Base-by-base conservation (phyloP, 257 asterid genomes). In the Penstemon newberryi region DNA sequence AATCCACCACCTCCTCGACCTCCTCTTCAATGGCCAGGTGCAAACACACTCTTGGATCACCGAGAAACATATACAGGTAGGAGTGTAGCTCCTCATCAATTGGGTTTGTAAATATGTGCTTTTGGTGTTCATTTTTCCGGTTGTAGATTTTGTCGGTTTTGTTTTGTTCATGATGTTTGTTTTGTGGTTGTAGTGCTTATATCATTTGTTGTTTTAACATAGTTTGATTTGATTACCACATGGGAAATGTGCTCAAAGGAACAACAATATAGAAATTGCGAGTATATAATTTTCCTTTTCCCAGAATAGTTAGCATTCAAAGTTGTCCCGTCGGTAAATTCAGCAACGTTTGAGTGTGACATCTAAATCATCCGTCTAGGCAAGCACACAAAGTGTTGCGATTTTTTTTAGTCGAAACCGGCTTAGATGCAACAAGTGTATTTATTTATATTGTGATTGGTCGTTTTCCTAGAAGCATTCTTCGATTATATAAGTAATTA, bases 111-210 rank as follows among this genome's bases (percentile, higher is more conserved):
- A 3, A 64, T 75, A 57, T 61, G 67, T 40, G 57, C 3, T 54
- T 41, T 3, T 58, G 5, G 33, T 43, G 36, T 56, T 43, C 49
- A 33, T 70, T 67, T 65, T 68, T 60, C 13, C 42, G 25, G 40
- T 53, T 44, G 11, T 46, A 40, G 52, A 57, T 50, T 62, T 62
- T 25, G 52, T 50, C 33, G 45, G 50, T 5, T 41, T 51, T 63
- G 39, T 57, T 54, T 75, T 25, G 49, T 40, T 40, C 42, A 42
- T 36, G 44, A 11, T 53, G 57, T 36, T 42, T 25, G 67, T 44
- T 60, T 65, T 78, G 63, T 55, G 57, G 70, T 65, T 60, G 70
- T 19, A 41, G 67, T 66, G 56, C 39, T 58, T n/a, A 15, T 60
- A 50, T 10, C 72, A 73, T 11, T 18, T 51, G 41, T 18, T 67